Base-by-base conservation (phyloP, 2,329 filamentous ascomycete genomes). In the Coniochaeta sp. region DNA sequence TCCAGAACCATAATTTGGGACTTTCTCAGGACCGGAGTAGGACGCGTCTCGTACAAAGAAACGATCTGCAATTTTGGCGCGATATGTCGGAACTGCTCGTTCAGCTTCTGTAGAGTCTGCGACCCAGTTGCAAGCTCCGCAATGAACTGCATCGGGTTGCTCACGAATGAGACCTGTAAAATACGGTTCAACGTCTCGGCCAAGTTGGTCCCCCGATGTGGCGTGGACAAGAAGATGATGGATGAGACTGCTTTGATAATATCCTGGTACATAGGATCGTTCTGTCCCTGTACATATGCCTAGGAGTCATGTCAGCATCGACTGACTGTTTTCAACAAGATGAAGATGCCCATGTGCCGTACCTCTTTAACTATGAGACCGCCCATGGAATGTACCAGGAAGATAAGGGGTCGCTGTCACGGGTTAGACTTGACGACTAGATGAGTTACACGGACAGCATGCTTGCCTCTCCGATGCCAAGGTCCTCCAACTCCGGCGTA, bases 201-300 rank as follows among this genome's bases (percentile, higher is more conserved):
- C 1, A 72, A 59, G 40, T 69, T 60, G 2, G 67, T 67, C 3
- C 71, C 71, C 0, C 71, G 67, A 59, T 74, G 71, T 3, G 70
- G 72, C 2, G 72, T 74, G 0, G 72, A 63, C 0, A 74, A 63
- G 52, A 74, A 74, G 0, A 67, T 62, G 19, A 73, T 71, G 2
- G 66, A 65, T 0, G 59, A 60, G 1, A 72, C 62, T 0, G 65
- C 60, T 8, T 65, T 66, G 56, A 71, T 60, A 24, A 72, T 69
- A 5, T 61, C 24, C 10, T 65, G 36, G 28, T 68, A 72, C 6
- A 64, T 55, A 0, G 65, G 64, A 36, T 73, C 68, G 22, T 64
- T 61, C 22, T 64, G 62, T 14, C 66, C 67, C 42, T 64, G 64
- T 10, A 67, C 62, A 40, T 65, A 69, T 12, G 64, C 68, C 68